These are phyloP conservation scores for Didymella sp. DNA, from an alignment of 2,329 filamentous ascomycete genomes.

Conservation along the genomic window DNA sequence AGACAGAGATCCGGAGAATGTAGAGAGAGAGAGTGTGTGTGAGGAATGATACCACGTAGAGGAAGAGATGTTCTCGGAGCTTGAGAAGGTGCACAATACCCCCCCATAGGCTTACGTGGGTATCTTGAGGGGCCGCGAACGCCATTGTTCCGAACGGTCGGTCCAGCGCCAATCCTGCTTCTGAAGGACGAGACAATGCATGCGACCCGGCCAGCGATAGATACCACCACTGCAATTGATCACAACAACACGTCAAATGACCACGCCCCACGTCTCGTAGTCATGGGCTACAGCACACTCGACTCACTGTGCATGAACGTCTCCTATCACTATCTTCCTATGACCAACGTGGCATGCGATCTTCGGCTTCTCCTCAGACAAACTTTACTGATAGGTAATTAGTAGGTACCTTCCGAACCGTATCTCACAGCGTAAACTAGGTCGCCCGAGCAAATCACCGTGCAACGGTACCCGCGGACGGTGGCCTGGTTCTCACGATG, in stretches of 20 bases:
- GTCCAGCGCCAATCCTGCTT: slow-evolving; percentile 26
- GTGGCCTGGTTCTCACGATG: slow-evolving; percentile 9
- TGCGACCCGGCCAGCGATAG: slow-evolving; percentile 34
- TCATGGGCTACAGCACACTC: slow-evolving; percentile 27
- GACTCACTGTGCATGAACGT: slow-evolving; percentile 15
- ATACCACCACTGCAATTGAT: slow-evolving; percentile 36
- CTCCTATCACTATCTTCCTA: slow-evolving; percentile 33
- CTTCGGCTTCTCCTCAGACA: slow-evolving; percentile 1
- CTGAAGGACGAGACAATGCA: slow-evolving; percentile 32
- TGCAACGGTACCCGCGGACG: slow-evolving; percentile 5
- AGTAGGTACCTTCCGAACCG: slow-evolving; percentile 7
- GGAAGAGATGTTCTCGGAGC: slow-evolving; percentile 85
- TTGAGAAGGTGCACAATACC: slow-evolving; percentile 30
- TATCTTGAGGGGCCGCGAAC: slow-evolving; percentile 14
- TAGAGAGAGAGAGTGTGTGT: slow-evolving; percentile 32
- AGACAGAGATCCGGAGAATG: slow-evolving; percentile 90
- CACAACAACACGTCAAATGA: slow-evolving; percentile 34
- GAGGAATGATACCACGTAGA: slow-evolving; percentile 55
- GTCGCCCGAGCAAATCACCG: slow-evolving; percentile 15
- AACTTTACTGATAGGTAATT: slow-evolving; percentile 16
- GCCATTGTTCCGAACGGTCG: slow-evolving; percentile 18
- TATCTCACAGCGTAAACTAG: slow-evolving; percentile 6
- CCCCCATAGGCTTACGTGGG: slow-evolving; percentile 11
- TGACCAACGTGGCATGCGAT: slow-evolving; percentile 28
- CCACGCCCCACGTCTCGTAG: slow-evolving; percentile 32